Base-by-base conservation (phyloP, 768 basidiomycete genomes). In the Podaxis carcinomalis region DNA sequence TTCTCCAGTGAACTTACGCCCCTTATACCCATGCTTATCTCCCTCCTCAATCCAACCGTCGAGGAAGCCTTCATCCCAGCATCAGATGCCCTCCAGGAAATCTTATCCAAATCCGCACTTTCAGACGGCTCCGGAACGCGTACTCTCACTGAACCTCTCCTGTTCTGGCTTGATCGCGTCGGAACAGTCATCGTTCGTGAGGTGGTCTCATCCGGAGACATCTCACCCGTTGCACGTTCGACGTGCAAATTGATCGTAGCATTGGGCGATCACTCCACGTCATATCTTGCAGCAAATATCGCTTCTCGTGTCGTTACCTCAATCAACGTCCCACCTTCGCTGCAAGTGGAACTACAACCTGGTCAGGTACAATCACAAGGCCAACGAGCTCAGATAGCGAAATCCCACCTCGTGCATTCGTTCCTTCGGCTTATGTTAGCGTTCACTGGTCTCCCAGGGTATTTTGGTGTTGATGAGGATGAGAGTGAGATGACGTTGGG, bases 401-500 rank as follows among this genome's bases (percentile, higher is more conserved):
- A 78, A 60, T 77, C 75, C 0, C 78, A 83, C 13, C 78, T 88
- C 11, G 80, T 84, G 0, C 93, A 95, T 66, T 81, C 78, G 0
- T 92, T 90, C 67, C 75, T 98, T 2, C 80, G 83, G 4, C 71
- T 91, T 10, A 70, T 95, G 52, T 73, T 97, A 19, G 80, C 85
- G 16, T 89, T 90, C 63, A 92, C 92, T 0, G 87, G 85, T 1
- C 72, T 77, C 9, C 84, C 87, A 0, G 93, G 92, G 0, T 85
- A 84, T 62, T 92, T 88, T 68, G 91, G 90, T 1, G 81, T 83
- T 0, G 93, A 95, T 51, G 95, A 95, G 69, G 90, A 92, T 52
- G 88, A 91, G 68, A 94, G 91, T 66, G 93, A 95, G 72, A 82
- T 89, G 78, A 90, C 90, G 2, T 80, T 96, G 2, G 85, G 85